Conservation (phyloP, 257 asterid genomes). For the Datura wrightii region DNA sequence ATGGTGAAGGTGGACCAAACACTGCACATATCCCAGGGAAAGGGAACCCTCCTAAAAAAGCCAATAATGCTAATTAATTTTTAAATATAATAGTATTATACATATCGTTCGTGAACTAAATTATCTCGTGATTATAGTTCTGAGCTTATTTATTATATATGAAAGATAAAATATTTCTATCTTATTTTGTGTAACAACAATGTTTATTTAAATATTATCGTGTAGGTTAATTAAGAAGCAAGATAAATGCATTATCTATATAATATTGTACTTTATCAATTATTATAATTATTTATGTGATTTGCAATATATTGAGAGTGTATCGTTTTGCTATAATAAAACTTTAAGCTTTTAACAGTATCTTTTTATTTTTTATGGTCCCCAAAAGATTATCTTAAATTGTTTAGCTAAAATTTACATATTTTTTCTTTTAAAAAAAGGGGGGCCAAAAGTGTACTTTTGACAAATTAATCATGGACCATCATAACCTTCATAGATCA, state of each 20-base stretch:
- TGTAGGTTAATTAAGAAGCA: not conserved
- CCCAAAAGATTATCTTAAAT: too few relatives aligned
- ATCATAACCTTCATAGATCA: not conserved
- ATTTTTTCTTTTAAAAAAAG: too few relatives aligned
- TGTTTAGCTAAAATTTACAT: too few relatives aligned
- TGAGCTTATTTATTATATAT: too few relatives aligned
- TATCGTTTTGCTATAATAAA: not conserved
- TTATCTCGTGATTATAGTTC: too few relatives aligned
- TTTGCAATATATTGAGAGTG: not conserved
- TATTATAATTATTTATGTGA: not conserved
- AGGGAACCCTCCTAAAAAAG: constrained; percentile 31
- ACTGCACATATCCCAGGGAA: constrained; percentile 40
- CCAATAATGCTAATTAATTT: constrained; percentile 1
- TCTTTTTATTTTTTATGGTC: too few relatives aligned
- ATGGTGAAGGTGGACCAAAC: constrained; percentile 35
- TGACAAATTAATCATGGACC: not conserved
- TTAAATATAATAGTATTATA: not conserved
- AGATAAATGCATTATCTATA: not conserved
- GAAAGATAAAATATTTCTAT: too few relatives aligned
- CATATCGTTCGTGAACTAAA: too few relatives aligned
- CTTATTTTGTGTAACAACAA: too few relatives aligned
- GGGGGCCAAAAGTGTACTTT: not conserved
- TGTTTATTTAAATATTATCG: not conserved
- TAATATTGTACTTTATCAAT: not conserved
- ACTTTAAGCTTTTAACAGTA: not conserved